These are phyloP conservation scores for Carex parvula DNA, from an alignment of 176 grass and related monocot species.

Conservation along the genomic window DNA sequence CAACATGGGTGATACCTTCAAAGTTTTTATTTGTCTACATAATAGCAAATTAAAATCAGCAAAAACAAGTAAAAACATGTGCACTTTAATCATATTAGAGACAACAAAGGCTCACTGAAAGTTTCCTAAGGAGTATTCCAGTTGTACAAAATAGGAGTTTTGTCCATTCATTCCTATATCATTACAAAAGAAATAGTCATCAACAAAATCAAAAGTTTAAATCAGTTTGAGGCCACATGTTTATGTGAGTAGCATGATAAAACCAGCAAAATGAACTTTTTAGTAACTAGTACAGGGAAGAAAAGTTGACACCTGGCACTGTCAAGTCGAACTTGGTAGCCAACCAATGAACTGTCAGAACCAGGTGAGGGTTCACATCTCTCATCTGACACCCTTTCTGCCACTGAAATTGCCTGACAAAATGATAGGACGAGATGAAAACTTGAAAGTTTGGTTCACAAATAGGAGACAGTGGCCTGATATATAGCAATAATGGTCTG, in stretches of 20 bases:
- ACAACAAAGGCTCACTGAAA: slow-evolving; percentile 57
- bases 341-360: slow-evolving; percentile 69
- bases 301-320: slow-evolving; percentile 54
- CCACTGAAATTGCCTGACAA: slow-evolving; percentile 86
- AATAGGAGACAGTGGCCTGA: background rate
- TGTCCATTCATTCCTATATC: slow-evolving; percentile 77
- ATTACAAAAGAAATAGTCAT: slow-evolving; percentile 3
- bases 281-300: slow-evolving; percentile 33
- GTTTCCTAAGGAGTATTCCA: slow-evolving; percentile 90
- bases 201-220: background rate
- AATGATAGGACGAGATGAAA: slow-evolving; percentile 1
- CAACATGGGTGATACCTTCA: slow-evolving; percentile 84
- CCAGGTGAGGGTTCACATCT: slow-evolving; percentile 96
- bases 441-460: background rate
- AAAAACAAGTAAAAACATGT: background rate
- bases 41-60: slow-evolving; percentile 16
- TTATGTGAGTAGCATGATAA: slow-evolving; percentile 8
- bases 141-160: slow-evolving; percentile 96
- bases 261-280: slow-evolving; percentile 18
- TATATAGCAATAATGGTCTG: background rate
- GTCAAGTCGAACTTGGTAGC: slow-evolving; percentile 98
- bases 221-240: background rate
- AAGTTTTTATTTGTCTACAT: slow-evolving; percentile 76
- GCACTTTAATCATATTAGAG: slow-evolving; percentile 13
- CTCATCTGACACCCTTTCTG: slow-evolving; percentile 94